Base-by-base conservation (phyloP, 2,329 filamentous ascomycete species). In the Monosporascus ibericus region DNA sequence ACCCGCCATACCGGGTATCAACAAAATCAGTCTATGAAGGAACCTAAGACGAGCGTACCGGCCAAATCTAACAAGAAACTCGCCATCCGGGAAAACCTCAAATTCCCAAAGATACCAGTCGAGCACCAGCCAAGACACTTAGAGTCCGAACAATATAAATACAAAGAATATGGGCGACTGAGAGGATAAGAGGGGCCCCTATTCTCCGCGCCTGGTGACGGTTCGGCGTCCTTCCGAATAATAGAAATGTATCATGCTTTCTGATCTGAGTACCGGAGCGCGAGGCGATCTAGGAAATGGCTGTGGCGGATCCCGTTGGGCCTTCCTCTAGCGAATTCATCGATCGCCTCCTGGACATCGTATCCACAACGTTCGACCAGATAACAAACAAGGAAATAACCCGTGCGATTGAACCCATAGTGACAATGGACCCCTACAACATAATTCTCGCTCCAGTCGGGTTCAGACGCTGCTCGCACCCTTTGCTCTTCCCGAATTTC, bases 381-480 rank as follows among this genome's bases (percentile, higher is more conserved):
- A 65, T 96, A 97, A 63, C 86, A 90, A 34, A 90, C 87, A 48
- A 97, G 83, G 65, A 96, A 88, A 68, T 92, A 96, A 0, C 92
- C 92, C 0, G 92, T 96, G 22, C 92, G 82, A 67, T 97, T 96
- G 73, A 95, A 96, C 0, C 92, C 92, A 62, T 96, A 96, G 65
- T 97, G 92, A 63, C 92, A 97, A 67, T 97, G 92, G 0, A 96
- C 90, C 2, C 87, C 92, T 49, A 96, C 81, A 47, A 86, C 73
- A 20, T 70, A 68, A n/a, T 73, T 71, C 1, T 73, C 62, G 6
- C 70, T 66, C 51, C 67, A 68, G 59, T 68, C 73, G 2, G 54
- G 54, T 50, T 75, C 71, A 20, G 71, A 74, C 52, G 68, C 72
- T 40, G 69, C 70, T 57, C 74, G 67, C 27, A 68, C 62, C 48